Conservation (phyloP, 139 green algal genomes). For the Mesotaenium endlicherianum region DNA sequence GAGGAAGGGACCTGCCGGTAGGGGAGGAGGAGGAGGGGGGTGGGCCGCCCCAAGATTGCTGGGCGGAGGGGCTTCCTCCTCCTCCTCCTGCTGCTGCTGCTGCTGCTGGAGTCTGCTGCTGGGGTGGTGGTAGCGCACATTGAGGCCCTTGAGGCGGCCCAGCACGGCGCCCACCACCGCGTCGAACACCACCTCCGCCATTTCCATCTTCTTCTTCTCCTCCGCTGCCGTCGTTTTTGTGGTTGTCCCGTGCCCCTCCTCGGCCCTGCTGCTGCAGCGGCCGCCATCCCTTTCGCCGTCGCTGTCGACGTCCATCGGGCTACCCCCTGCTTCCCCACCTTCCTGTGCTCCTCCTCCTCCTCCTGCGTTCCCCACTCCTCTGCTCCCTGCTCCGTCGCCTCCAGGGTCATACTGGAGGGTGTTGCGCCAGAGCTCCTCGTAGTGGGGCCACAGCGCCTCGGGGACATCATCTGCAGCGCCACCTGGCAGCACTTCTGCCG, state of each 20-base stretch:
- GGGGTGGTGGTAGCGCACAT: neutral
- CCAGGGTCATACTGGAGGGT: too few species aligned
- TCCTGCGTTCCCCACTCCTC: too few species aligned
- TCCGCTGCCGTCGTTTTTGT: neutral
- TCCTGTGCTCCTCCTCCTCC: neutral
- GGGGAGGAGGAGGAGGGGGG: too few species aligned
- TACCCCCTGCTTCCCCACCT: neutral
- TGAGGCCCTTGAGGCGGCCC: neutral
- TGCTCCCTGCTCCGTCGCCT: neutral
- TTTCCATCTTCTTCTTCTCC: neutral
- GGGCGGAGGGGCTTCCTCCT: too few species aligned
- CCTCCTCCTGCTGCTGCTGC: too few species aligned
- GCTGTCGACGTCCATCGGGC: neutral
- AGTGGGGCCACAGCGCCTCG: neutral
- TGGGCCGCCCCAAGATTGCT: too few species aligned
- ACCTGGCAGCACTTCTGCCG: neutral
- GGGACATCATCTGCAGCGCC: too few species aligned
- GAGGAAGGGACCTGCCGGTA: too few species aligned
- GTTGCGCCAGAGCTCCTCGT: neutral
- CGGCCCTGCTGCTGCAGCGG: neutral
- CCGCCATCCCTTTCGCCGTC: neutral
- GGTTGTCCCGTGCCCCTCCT: neutral
- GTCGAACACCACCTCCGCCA: constrained; percentile 6
- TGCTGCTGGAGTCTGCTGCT: too few species aligned
- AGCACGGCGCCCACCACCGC: neutral